Base-by-base conservation (phyloP, 1,284 basidiomycete genomes). In the Apiotrichum gracile region DNA sequence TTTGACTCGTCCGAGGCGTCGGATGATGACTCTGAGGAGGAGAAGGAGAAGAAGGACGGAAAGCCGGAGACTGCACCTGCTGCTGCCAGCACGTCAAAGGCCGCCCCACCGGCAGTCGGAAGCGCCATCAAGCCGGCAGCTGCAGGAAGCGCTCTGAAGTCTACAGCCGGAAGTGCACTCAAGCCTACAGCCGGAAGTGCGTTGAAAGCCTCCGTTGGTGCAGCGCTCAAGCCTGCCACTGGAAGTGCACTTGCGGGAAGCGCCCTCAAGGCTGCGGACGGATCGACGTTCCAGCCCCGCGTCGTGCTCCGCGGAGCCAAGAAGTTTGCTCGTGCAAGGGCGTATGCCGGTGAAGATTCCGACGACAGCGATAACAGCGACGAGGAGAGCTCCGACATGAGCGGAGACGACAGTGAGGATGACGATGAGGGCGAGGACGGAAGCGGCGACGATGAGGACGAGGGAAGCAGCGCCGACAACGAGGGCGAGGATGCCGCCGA, bases 1-100 rank as follows among this genome's bases (percentile, higher is more conserved):
- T 75, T 75, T 40, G 70, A 75, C 51, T 75, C 73, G 0, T 75
- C 73, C 0, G 72, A 73, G 39, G 73, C 24, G 5, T 45, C 43
- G 8, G 43, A 14, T 12, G 43, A 45, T n/a, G 29, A 45, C 21
- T 54, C 61, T 3, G 52, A 61, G 8, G 52, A 54, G 1, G 59
- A 54, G 16, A 44, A 48, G 21, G 45, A 40, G 3, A 33, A 24
- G 19, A 35, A 10, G 37, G 17, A n/a, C n/a, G 17, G 9, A 9
- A 8, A 5, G 3, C n/a, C 37, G 8, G 7, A 5, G 5, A 21
- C 37, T 19, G n/a, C n/a, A n/a, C n/a, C 17, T 21, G n/a, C 9
- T 21, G 37, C 37, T 6, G 19, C n/a, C 19, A 38, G 16, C n/a
- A n/a, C n/a, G n/a, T n/a, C n/a, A n/a, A 27, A 40, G 31, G n/a